A percentile compares a stretch with the other conserved stretches of the same genome.
These are phyloP conservation scores for Pichia sp. DNA, from an alignment of 1,139 yeast genomes.

Conservation along the genomic window DNA sequence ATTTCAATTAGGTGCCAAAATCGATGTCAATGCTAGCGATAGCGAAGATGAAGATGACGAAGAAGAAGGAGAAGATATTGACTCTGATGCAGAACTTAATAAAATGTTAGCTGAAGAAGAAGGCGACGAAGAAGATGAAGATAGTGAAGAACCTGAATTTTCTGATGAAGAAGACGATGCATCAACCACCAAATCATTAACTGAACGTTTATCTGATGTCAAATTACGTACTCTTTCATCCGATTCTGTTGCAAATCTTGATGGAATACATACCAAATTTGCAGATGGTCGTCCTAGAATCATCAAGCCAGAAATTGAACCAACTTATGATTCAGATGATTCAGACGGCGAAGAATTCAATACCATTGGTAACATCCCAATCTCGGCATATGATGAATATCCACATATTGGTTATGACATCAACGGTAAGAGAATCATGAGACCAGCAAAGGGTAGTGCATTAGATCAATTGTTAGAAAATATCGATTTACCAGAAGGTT, in stretches of 20 bases:
- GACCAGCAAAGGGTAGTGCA: constrained; percentile 98
- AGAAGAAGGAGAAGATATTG: constrained; percentile 34
- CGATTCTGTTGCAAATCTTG: constrained; percentile 34
- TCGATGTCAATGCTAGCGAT: constrained; percentile 34
- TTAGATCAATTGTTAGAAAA: constrained; percentile 84
- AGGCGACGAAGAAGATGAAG: constrained; percentile 39
- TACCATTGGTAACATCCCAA: constrained; percentile 91
- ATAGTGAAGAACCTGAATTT: constrained; percentile 42
- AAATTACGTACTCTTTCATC: constrained; percentile 49
- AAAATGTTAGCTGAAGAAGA: constrained; percentile 29
- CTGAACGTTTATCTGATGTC: constrained; percentile 55
- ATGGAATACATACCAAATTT: constrained; percentile 48
- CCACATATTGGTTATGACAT: constrained; percentile 98
- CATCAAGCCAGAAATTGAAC: constrained; percentile 86
- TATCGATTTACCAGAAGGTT: constrained; percentile 94
- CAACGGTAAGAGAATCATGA: constrained; percentile 96
- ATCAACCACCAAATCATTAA: constrained; percentile 48
- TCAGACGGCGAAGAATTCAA: constrained; percentile 82
- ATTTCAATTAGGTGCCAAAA: constrained; percentile 36
- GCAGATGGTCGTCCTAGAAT: constrained; percentile 81
- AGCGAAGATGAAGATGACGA: constrained; percentile 29
- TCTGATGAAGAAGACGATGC: constrained; percentile 37
- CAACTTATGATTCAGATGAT: constrained; percentile 91
- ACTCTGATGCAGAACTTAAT: constrained; percentile 33
- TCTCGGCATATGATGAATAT: constrained; percentile 93